Percentiles rank a stretch among this genome's conserved stretches.
Evolutionary conservation across 116 monocot species (phyloP).

Genomic region (Thalassia testudinum): DNA sequence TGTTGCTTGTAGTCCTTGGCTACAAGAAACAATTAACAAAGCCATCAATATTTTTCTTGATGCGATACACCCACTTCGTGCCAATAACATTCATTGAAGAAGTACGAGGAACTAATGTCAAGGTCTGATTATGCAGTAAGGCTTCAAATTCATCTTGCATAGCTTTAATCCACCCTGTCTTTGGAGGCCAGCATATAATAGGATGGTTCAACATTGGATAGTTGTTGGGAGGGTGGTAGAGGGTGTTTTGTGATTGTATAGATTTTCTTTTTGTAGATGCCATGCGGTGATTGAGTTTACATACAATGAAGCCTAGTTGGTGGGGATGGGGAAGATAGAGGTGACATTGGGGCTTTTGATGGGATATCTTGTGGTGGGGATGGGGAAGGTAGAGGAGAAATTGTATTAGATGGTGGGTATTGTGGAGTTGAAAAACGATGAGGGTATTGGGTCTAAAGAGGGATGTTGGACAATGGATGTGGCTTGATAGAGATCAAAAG

Average conservation of each 20-base stretch:
- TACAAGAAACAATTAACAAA: too few relatives aligned
- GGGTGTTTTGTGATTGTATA: neutral
- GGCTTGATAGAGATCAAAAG: too few relatives aligned
- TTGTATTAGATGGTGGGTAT: neutral
- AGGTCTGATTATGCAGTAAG: neutral
- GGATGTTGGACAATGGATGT: too few relatives aligned
- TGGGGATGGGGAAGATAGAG: neutral
- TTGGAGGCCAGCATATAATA: neutral
- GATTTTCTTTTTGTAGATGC: neutral
- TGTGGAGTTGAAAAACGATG: too few relatives aligned
- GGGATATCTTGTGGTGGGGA: neutral
- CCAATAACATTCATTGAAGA: neutral
- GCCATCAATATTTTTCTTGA: conserved; percentile 1
- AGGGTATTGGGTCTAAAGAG: too few relatives aligned
- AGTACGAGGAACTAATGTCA: neutral
- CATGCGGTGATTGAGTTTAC: neutral
- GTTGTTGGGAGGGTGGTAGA: neutral
- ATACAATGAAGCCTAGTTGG: too few relatives aligned
- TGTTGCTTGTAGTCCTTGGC: too few relatives aligned
- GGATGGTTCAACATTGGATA: neutral
- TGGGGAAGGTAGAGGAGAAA: neutral
- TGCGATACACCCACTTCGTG: neutral
- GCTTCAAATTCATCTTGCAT: conserved; percentile 1
- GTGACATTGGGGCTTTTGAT: neutral
- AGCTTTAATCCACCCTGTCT: neutral